Evolutionary conservation across 2,329 filamentous ascomycete genomes (phyloP).

Genomic region (Ramichloridium luteum): DNA sequence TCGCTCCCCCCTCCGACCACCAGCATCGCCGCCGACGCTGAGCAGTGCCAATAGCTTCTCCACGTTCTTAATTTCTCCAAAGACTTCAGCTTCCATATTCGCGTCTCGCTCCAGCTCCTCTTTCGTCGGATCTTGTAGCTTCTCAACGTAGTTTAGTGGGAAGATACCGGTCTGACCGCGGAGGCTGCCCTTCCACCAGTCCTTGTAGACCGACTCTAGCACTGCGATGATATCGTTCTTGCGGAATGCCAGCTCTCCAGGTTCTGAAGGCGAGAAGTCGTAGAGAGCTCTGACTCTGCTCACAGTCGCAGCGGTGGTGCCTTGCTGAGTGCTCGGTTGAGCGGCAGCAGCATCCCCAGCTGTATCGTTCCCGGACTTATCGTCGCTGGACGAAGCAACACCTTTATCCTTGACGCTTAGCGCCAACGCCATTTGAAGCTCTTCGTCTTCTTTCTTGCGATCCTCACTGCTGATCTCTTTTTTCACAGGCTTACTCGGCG

Average conservation of each 20-base stretch:
- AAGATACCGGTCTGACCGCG: slow-evolving; percentile 95
- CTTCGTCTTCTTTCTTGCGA: slow-evolving; percentile 89
- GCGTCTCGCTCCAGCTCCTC: slow-evolving; percentile 92
- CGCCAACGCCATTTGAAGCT: slow-evolving; percentile 89
- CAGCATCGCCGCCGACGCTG: slow-evolving; percentile 55
- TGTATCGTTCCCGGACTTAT: slow-evolving; percentile 16
- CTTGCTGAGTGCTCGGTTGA: slow-evolving; percentile 39
- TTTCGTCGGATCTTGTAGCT: slow-evolving; percentile 82
- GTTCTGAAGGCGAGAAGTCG: slow-evolving; percentile 88
- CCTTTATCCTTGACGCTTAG: slow-evolving; percentile 82
- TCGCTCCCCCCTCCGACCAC: slow-evolving; percentile 54
- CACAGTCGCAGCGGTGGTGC: slow-evolving; percentile 90
- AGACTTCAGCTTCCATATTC: slow-evolving; percentile 79
- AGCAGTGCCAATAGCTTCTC: slow-evolving; percentile 76
- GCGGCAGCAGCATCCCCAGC: slow-evolving; percentile 26
- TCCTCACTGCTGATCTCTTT: slow-evolving; percentile 80
- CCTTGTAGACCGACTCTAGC: slow-evolving; percentile 94
- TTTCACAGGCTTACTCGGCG: slow-evolving; percentile 84
- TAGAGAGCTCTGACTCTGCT: slow-evolving; percentile 87
- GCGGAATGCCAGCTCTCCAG: slow-evolving; percentile 88
- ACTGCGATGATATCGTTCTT: slow-evolving; percentile 97
- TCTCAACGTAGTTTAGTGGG: slow-evolving; percentile 96
- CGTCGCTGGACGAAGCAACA: slow-evolving; percentile 21
- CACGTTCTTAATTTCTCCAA: slow-evolving; percentile 64
- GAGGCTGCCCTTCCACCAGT: slow-evolving; percentile 97